phyloP scores from a whole-genome alignment of 2,329 filamentous ascomycete species.

The Pseudogymnoascus sp. region DNA sequence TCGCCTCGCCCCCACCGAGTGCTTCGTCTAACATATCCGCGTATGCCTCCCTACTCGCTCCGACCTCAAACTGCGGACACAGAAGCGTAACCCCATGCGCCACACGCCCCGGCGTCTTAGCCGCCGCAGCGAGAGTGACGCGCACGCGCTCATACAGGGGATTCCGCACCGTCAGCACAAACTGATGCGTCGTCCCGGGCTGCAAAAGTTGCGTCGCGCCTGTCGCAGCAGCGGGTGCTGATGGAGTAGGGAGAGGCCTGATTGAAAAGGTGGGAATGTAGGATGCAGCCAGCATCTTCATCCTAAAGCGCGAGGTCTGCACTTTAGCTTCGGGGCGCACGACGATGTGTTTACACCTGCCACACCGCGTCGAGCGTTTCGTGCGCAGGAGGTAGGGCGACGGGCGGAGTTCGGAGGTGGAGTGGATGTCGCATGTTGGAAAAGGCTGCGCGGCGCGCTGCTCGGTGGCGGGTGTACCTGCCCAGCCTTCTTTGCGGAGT shows the following conservation, averaged over 20 bases:
- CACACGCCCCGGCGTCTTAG: slow-evolving; percentile 69
- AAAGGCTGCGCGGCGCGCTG: slow-evolving; percentile 31
- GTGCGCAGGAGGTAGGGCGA: slow-evolving; percentile 78
- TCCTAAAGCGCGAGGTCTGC: slow-evolving; percentile 81
- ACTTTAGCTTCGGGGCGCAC: slow-evolving; percentile 91
- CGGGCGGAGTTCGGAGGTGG: slow-evolving; percentile 70
- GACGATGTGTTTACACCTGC: slow-evolving; percentile 87
- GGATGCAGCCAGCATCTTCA: slow-evolving; percentile 79
- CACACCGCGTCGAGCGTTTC: slow-evolving; percentile 90
- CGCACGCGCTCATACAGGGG: slow-evolving; percentile 87
- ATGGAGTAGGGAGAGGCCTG: slow-evolving; percentile 46
- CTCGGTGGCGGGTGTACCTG: slow-evolving; percentile 48
- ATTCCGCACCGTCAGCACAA: slow-evolving; percentile 85
- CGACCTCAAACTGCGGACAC: slow-evolving; percentile 90
- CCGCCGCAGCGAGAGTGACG: slow-evolving; percentile 80
- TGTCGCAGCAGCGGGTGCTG: slow-evolving; percentile 26
- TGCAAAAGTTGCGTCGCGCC: slow-evolving; percentile 34
- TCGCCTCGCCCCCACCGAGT: slow-evolving; percentile 35
- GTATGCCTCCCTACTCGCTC: slow-evolving; percentile 54
- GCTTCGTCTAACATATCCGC: slow-evolving; percentile 94
- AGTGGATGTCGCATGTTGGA: slow-evolving; percentile 40
- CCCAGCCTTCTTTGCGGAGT: slow-evolving; percentile 55
- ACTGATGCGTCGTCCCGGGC: slow-evolving; percentile 63
- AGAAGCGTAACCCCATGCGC: slow-evolving; percentile 80
- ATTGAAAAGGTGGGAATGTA: slow-evolving; percentile 82